Evolutionary conservation across 768 basidiomycete species (phyloP).

Genomic region (Tulasnella sp.): DNA sequence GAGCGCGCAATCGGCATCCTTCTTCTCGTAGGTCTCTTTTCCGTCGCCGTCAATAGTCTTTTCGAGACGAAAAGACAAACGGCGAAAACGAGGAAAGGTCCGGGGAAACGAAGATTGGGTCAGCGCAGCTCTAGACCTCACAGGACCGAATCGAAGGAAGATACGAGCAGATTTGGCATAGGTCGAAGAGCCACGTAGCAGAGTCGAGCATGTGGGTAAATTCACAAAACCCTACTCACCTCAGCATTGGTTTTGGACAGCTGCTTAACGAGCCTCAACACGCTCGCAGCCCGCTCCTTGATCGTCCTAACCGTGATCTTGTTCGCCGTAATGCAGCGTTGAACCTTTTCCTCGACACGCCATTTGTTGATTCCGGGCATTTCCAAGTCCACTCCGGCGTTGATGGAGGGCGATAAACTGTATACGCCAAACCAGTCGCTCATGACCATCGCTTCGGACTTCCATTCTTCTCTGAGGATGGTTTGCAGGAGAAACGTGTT

Average conservation of each 20-base stretch:
- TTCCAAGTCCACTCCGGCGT: conserved; percentile 66
- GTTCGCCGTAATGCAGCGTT: conserved; percentile 43
- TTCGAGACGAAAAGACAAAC: conserved; percentile 49
- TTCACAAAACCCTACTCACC: conserved; percentile 50
- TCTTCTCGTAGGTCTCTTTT: conserved; percentile 69
- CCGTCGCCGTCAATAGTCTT: conserved; percentile 51
- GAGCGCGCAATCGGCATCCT: conserved; percentile 61
- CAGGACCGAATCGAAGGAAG: conserved; percentile 47
- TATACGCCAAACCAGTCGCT: conserved; percentile 61
- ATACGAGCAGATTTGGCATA: neutral
- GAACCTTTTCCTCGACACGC: conserved; percentile 34
- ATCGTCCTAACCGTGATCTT: conserved; percentile 47
- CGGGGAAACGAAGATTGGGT: conserved; percentile 45
- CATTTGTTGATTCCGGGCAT: conserved; percentile 53
- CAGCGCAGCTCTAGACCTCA: neutral
- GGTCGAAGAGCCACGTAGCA: conserved; percentile 39
- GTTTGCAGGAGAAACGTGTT: conserved; percentile 54
- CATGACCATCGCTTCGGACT: conserved; percentile 62
- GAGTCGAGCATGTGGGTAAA: neutral
- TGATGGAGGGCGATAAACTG: conserved; percentile 52
- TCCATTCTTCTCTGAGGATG: conserved; percentile 69
- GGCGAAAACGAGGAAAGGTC: conserved; percentile 43
- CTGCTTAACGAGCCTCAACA: conserved; percentile 58
- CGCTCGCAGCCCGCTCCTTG: conserved; percentile 38
- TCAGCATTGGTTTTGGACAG: conserved; percentile 67